Percentiles rank a stretch among this genome's conserved stretches.
phyloP scores from a whole-genome alignment of 2,329 filamentous ascomycete species.

The Fusarium sp. region DNA sequence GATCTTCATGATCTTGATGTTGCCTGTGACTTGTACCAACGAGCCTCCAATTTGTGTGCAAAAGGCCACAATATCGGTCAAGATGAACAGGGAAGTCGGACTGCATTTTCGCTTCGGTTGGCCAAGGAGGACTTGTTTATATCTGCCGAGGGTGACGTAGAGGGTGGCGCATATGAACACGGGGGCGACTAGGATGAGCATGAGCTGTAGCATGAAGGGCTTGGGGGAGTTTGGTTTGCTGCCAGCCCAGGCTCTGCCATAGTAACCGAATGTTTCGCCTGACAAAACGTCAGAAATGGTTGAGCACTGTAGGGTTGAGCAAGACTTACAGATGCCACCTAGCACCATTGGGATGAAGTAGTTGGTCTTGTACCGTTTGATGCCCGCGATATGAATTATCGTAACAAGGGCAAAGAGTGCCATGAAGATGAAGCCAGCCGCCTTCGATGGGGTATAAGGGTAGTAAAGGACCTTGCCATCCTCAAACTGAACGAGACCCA shows the following conservation, averaged over 20 bases:
- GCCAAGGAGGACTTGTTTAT: neutral
- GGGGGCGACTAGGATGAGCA: slow-evolving; percentile 25
- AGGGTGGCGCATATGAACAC: slow-evolving; percentile 18
- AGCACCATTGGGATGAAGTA: neutral
- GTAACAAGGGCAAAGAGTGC: neutral
- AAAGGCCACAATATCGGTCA: neutral
- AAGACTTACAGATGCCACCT: neutral
- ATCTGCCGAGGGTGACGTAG: slow-evolving; percentile 19
- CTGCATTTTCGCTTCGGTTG: neutral
- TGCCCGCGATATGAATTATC: neutral
- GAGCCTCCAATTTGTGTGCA: neutral
- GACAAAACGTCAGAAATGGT: neutral
- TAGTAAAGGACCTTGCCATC: neutral
- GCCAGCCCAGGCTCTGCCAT: slow-evolving; percentile 20
- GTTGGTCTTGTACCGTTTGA: neutral
- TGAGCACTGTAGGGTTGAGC: no score
- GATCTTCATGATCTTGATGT: neutral
- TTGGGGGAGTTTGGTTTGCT: slow-evolving; percentile 5
- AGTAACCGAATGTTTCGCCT: slow-evolving; percentile 26
- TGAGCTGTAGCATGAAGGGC: slow-evolving; percentile 29
- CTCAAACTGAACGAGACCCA: neutral
- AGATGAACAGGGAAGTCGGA: neutral
- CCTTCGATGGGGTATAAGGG: neutral
- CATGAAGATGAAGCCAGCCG: neutral
- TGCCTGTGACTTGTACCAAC: neutral